Conservation (phyloP, 768 basidiomycete species). For the Lentinula detonsa region DNA sequence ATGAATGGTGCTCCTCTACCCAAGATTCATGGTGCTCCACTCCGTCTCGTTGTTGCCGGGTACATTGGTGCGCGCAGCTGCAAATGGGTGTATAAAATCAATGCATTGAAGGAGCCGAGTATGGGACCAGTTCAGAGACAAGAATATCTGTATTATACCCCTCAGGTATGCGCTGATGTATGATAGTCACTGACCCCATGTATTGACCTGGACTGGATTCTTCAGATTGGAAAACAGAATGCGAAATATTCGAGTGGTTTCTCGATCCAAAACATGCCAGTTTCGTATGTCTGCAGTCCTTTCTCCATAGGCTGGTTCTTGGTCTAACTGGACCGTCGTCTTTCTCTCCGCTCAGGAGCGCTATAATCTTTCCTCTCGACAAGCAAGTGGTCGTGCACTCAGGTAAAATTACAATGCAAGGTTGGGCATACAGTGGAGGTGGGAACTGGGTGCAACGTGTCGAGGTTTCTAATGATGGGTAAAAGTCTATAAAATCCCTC, state of each 20-base stretch:
- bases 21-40: constrained; percentile 45
- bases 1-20: constrained; percentile 44
- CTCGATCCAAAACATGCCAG: constrained; percentile 53
- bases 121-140: constrained; percentile 46
- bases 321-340: neutral
- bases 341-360: constrained; percentile 29
- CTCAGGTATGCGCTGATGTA: constrained; percentile 26
- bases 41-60: constrained; percentile 45
- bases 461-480: constrained; percentile 48
- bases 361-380: constrained; percentile 38
- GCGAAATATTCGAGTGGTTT: constrained; percentile 47
- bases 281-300: constrained; percentile 34
- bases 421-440: constrained; percentile 40
- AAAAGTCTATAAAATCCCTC: constrained; percentile 4
- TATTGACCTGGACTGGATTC: neutral
- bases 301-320: neutral
- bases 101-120: constrained; percentile 41
- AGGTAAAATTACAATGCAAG: constrained; percentile 36
- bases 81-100: constrained; percentile 51
- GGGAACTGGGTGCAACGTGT: constrained; percentile 53
- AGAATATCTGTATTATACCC: constrained; percentile 48
- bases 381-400: constrained; percentile 42
- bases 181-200: neutral
- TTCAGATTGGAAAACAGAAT: constrained; percentile 48
- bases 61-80: constrained; percentile 49